A percentile compares a stretch with the other conserved stretches of the same genome.
These are phyloP conservation scores for Trypanosomatidae sp. DNA, from an alignment of 208 protist genomes.

Conservation along the genomic window DNA sequence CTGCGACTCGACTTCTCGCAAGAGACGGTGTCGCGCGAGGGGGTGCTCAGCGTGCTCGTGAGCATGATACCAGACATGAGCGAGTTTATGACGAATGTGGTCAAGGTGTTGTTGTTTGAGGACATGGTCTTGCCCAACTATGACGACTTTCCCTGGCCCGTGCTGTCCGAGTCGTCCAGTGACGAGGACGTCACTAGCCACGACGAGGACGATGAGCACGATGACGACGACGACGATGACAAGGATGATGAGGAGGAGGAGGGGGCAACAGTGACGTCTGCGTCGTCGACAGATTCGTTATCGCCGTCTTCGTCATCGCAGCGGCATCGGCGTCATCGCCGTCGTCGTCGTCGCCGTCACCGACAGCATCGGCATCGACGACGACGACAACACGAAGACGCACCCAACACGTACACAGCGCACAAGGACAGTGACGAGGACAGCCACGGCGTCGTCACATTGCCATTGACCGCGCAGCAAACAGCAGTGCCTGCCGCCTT, in stretches of 20 bases:
- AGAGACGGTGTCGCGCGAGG: conserved; percentile 57
- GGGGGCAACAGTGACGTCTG: background rate
- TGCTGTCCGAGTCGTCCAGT: conserved; percentile 7
- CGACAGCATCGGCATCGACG: too few species aligned
- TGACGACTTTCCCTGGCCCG: conserved; percentile 70
- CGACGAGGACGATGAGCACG: background rate
- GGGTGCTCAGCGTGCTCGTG: conserved; percentile 42
- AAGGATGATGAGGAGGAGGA: background rate
- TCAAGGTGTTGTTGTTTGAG: conserved; percentile 57
- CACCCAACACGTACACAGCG: conserved; percentile 43
- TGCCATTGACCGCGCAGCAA: too few species aligned
- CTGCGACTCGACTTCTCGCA: conserved; percentile 66
- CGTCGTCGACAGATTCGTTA: background rate
- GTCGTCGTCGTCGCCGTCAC: too few species aligned
- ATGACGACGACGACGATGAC: background rate
- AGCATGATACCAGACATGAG: conserved; percentile 68
- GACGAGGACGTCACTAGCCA: conserved; percentile 1
- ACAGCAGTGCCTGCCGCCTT: too few species aligned
- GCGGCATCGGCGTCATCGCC: background rate
- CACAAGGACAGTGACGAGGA: too few species aligned
- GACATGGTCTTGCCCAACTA: conserved; percentile 75
- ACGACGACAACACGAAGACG: conserved; percentile 18
- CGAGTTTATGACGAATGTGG: conserved; percentile 38
- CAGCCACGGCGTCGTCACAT: too few species aligned
- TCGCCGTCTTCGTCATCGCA: background rate